Percentiles rank a stretch among this genome's conserved stretches.
phyloP scores from a whole-genome alignment of 345 rosid species.

The Acer negundo region DNA sequence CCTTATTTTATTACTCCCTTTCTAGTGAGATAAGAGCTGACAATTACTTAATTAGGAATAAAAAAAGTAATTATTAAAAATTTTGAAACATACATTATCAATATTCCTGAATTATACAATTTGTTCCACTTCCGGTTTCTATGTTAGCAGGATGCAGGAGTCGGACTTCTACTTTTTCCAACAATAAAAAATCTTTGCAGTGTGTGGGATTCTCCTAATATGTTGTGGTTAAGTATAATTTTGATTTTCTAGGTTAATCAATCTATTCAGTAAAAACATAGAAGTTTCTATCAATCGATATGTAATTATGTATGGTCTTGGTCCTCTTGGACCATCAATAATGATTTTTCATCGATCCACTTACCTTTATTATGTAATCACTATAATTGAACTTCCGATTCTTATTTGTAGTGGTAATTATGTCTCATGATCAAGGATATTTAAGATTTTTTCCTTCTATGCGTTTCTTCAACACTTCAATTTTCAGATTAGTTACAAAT shows the following conservation, averaged over 20 bases:
- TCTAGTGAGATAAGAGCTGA: background rate
- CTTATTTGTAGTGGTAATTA: background rate
- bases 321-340: background rate
- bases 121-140: background rate
- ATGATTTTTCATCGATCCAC: background rate
- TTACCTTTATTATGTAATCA: background rate
- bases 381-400: background rate
- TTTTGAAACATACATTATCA: background rate
- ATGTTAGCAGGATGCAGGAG: background rate
- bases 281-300: background rate
- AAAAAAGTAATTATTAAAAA: too few relatives aligned
- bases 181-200: background rate
- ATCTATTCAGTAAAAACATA: background rate
- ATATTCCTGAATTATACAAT: background rate
- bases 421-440: background rate
- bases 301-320: background rate
- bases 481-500: background rate
- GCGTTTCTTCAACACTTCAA: background rate
- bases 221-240: conserved; percentile 3
- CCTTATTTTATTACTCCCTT: background rate
- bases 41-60: background rate
- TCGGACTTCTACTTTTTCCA: background rate
- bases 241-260: background rate
- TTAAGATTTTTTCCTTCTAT: background rate
- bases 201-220: background rate